Percentiles rank a stretch among this genome's conserved stretches.
Evolutionary conservation across 306 rosid genomes (phyloP).

Genomic region (Sindora glabra): DNA sequence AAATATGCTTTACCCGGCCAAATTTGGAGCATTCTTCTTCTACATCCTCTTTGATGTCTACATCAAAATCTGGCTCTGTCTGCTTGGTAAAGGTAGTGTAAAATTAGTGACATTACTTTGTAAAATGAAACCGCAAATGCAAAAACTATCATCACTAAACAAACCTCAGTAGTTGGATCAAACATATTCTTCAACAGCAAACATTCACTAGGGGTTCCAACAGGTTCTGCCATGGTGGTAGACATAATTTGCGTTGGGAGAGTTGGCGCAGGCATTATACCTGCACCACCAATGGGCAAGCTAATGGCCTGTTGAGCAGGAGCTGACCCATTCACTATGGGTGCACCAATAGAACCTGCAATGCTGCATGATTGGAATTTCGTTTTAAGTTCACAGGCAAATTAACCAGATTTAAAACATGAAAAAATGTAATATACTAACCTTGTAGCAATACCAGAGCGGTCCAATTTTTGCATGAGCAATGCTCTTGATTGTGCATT

Average conservation of each 20-base stretch:
- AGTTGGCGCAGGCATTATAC: conserved; percentile 33
- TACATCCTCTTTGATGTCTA: conserved; percentile 88
- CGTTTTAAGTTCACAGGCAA: neutral
- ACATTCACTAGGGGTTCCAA: conserved; percentile 88
- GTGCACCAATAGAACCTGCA: conserved; percentile 56
- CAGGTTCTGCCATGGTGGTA: conserved; percentile 44
- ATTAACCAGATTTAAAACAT: neutral
- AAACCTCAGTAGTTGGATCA: conserved; percentile 88
- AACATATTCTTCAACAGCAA: conserved; percentile 88
- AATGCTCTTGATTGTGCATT: conserved; percentile 96
- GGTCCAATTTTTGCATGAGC: conserved; percentile 93
- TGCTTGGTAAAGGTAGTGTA: conserved; percentile 30
- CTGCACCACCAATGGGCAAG: conserved; percentile 64
- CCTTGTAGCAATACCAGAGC: conserved; percentile 80
- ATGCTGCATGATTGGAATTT: conserved; percentile 43
- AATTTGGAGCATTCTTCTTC: conserved; percentile 93
- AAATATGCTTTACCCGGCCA: conserved; percentile 83
- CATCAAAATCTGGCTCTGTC: conserved; percentile 83
- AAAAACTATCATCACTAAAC: conserved; percentile 6
- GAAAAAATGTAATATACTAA: conserved; percentile 21
- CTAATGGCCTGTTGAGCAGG: conserved; percentile 43
- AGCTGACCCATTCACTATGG: conserved; percentile 60
- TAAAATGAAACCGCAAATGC: conserved; percentile 3
- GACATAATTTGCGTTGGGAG: conserved; percentile 48
- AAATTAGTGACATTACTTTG: neutral